Evolutionary conservation across 1,139 yeast species (phyloP).

Genomic region (Magnusiomyces ingens): DNA sequence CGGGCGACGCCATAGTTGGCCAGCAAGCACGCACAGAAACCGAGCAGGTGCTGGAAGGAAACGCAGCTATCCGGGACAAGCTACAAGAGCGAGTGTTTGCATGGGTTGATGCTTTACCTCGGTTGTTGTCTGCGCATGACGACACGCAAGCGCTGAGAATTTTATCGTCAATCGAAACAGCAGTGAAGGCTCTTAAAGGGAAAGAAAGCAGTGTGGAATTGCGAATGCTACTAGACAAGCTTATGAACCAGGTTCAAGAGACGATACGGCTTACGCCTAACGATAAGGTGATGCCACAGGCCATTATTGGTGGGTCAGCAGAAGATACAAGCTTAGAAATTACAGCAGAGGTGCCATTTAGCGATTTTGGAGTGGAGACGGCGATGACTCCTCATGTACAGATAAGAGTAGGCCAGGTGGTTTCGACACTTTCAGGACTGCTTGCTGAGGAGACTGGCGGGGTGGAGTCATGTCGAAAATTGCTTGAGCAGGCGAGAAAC

Average conservation of each 20-base stretch:
- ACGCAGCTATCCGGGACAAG: background rate
- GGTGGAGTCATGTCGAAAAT: too few relatives aligned
- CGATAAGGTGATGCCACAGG: background rate
- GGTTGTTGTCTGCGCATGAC: constrained; percentile 26
- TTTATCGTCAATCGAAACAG: constrained; percentile 18
- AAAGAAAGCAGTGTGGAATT: too few relatives aligned
- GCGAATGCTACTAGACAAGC: constrained; percentile 3
- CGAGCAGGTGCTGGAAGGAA: constrained; percentile 5
- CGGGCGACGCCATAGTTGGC: background rate
- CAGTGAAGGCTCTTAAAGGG: constrained; percentile 17
- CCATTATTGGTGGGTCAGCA: background rate
- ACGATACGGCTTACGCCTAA: background rate
- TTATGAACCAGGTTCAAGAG: constrained; percentile 7
- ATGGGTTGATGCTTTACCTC: constrained; percentile 30
- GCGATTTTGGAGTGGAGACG: background rate
- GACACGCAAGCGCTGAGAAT: constrained; percentile 21
- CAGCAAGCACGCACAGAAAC: background rate
- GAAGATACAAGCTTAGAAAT: background rate
- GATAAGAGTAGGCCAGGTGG: background rate
- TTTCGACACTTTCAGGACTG: background rate
- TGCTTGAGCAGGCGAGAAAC: too few relatives aligned
- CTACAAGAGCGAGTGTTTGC: constrained; percentile 24
- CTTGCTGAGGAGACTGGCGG: too few relatives aligned
- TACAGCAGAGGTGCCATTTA: background rate
- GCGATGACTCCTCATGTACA: background rate